Conservation (phyloP, 768 basidiomycete genomes). For the Jaapia argillacea region DNA sequence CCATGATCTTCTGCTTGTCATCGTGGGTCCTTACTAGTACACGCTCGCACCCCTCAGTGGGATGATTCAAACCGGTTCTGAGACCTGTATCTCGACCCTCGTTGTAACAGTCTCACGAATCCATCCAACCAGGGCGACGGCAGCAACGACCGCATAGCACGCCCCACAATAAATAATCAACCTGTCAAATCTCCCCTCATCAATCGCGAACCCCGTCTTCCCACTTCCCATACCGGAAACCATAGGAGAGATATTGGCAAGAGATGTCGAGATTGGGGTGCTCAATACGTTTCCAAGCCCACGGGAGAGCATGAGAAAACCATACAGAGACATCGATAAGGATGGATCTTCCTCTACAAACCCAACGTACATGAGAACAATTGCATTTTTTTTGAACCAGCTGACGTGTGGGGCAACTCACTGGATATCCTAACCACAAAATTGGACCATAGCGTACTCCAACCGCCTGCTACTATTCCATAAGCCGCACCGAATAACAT, state of each 20-base stretch:
- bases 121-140: constrained; percentile 14
- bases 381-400: background rate
- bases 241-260: constrained; percentile 3
- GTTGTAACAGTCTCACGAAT: too few species aligned
- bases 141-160: constrained; percentile 20
- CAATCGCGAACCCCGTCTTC: constrained; percentile 13
- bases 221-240: background rate
- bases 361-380: background rate
- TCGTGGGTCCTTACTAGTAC: too few species aligned
- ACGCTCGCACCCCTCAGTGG: too few species aligned
- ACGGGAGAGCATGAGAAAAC: constrained; percentile 14
- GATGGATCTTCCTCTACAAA: constrained; percentile 14
- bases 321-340: constrained; percentile 12
- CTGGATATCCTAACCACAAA: constrained; percentile 16
- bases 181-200: constrained; percentile 14
- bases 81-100: too few species aligned
- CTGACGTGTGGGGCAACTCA: constrained; percentile 2
- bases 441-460: constrained; percentile 20
- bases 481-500: constrained; percentile 19
- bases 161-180: constrained; percentile 20
- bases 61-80: too few species aligned
- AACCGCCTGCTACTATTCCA: constrained; percentile 22
- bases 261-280: constrained; percentile 17
- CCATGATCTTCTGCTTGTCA: too few species aligned
- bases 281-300: constrained; percentile 18